Conservation (phyloP, 2,329 filamentous ascomycete genomes). For the Pseudocercospora macadamiae region DNA sequence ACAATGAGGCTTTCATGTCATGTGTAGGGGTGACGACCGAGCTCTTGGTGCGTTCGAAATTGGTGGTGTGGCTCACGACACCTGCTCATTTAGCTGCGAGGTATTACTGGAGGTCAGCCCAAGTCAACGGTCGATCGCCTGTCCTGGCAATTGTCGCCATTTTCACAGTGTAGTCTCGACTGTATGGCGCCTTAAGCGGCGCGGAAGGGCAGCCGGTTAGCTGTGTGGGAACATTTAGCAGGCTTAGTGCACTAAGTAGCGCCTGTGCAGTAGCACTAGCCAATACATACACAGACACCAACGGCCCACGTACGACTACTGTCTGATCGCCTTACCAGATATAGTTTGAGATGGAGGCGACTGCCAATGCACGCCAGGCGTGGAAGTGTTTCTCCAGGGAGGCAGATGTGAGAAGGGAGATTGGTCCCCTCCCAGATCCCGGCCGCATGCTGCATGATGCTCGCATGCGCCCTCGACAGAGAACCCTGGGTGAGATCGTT, state of each 20-base stretch:
- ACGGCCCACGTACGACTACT: constrained; percentile 18
- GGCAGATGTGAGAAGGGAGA: constrained; percentile 7
- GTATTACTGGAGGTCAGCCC: constrained; percentile 14
- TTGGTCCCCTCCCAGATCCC: constrained; percentile 14
- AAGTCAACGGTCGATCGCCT: constrained; percentile 9
- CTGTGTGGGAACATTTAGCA: constrained; percentile 8
- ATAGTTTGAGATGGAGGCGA: constrained; percentile 11
- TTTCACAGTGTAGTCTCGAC: constrained; percentile 9
- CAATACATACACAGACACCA: constrained; percentile 18
- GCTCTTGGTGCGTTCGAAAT: constrained; percentile 16
- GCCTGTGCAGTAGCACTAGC: constrained; percentile 11
- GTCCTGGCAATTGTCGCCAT: constrained; percentile 15
- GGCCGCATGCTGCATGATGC: constrained; percentile 8
- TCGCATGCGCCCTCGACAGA: constrained; percentile 14
- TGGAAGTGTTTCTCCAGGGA: constrained; percentile 9
- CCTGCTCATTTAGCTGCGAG: constrained; percentile 10
- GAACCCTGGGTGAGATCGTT: constrained; percentile 21
- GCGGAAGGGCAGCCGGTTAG: constrained; percentile 16
- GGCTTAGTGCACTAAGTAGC: constrained; percentile 8
- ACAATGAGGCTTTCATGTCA: constrained; percentile 19
- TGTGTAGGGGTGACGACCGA: constrained; percentile 15
- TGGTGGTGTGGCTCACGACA: constrained; percentile 19
- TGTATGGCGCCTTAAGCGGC: constrained; percentile 17
- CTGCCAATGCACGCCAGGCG: constrained; percentile 5
- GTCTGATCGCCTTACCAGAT: constrained; percentile 12